Evolutionary conservation across 129 eudicot species (phyloP), one percentile per base, ranked within the genome.

Genomic region (Dittrichia graveolens): DNA sequence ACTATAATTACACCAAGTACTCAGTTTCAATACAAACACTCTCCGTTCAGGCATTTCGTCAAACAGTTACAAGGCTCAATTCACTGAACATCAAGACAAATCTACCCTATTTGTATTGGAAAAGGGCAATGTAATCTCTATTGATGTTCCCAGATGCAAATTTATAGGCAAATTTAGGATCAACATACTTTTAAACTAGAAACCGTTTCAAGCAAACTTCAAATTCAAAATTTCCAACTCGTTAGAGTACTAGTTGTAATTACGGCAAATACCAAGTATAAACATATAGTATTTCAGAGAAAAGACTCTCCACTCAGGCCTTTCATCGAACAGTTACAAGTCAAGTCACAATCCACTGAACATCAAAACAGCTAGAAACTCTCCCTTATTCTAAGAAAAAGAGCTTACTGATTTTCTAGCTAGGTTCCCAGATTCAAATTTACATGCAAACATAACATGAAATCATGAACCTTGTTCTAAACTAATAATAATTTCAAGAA

Each of bases 11-110:
- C 61, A 61, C 43, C 39, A 41, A 74, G 43, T 11, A 61, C 15
- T 34, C 14, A 31, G 19, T 1, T n/a, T 6, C 14, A 72, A 45
- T 3, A 5, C 61, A 38, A 31, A 34, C 3, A 34, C 3, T 39
- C 3, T 8, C 34, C 65, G 49, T 61, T 74, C 54, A 74, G 73
- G 37, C 39, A 69, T 52, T 69, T 37, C 14, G 39, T 69, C 74
- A 4, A 52, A 73, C 62, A 38, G 42, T 48, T 47, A 37, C 5
- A 61, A 61, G 52, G 3, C 24, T 34, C 40, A 18, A 47, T 48
- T n/a, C 42, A 46, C 31, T 61, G 61, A 47, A 54, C 70, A 61
- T 48, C 78, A 37, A 15, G 59, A 48, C 14, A 2, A 72, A 31
- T 34, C 68, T 3, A 57, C 15, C 42, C 15, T 52, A 4, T 70